phyloP scores from a whole-genome alignment of 2,329 filamentous ascomycete genomes.

The Fusarium sp. region DNA sequence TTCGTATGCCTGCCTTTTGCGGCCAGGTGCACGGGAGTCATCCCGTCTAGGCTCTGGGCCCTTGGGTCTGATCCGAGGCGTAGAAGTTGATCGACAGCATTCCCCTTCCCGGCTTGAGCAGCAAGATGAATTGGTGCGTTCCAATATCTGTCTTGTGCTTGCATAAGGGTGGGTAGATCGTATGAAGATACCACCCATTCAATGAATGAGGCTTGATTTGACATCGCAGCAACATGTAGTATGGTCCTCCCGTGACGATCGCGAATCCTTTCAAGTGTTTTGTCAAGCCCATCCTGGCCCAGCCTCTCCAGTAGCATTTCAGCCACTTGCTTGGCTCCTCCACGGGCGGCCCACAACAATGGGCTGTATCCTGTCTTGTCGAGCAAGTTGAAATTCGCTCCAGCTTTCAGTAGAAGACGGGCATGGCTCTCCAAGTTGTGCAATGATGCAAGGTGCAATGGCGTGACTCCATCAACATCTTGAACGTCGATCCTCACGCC shows the following conservation, averaged over 20 bases:
- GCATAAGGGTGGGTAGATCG: neutral
- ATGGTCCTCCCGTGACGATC: neutral
- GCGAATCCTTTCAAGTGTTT: neutral
- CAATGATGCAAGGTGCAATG: neutral
- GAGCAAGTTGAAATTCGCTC: neutral
- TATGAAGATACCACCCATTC: neutral
- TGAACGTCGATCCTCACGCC: neutral
- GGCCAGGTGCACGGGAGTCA: neutral
- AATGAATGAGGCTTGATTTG: neutral
- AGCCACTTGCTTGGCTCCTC: neutral
- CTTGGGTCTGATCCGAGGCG: neutral
- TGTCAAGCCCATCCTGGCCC: neutral
- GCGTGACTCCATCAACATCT: neutral
- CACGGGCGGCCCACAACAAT: neutral
- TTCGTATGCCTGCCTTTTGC: neutral
- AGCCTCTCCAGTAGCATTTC: neutral
- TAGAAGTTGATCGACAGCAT: neutral
- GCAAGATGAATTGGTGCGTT: neutral
- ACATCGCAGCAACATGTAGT: neutral
- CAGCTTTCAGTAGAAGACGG: neutral
- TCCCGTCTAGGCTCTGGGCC: accelerated
- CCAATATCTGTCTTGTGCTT: accelerated
- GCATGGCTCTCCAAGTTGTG: neutral
- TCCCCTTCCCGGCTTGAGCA: neutral
- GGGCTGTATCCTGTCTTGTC: neutral